Percentiles rank a stretch among this genome's conserved stretches.
These are phyloP conservation scores for Daedaleopsis nitida DNA, from an alignment of 768 basidiomycete species.

Conservation along the genomic window DNA sequence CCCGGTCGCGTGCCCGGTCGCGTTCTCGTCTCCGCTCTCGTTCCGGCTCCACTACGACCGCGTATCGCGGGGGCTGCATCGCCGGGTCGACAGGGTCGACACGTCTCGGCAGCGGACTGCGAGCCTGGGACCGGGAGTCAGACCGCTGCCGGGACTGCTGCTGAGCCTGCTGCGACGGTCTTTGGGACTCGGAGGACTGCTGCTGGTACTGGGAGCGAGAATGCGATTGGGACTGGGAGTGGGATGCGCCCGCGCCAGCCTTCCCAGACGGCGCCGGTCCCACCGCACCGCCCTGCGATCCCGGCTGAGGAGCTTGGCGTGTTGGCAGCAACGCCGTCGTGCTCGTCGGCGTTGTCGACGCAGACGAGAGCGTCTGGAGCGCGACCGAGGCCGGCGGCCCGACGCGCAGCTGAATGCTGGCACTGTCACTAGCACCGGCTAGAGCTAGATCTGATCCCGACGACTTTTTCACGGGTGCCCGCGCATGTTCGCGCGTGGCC, in stretches of 20 bases:
- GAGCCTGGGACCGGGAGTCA: neutral
- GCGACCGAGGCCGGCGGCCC: neutral
- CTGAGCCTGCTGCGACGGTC: neutral
- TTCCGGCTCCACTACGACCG: neutral
- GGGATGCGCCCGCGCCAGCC: neutral
- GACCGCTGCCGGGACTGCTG: neutral
- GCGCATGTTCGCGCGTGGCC: neutral
- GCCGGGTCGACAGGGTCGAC: conserved; percentile 17
- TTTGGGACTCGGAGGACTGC: neutral
- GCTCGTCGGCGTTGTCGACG: conserved; percentile 6
- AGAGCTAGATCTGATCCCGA: neutral
- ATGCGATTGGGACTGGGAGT: neutral
- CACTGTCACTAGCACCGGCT: neutral
- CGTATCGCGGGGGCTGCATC: conserved; percentile 9
- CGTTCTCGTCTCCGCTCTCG: conserved; percentile 1
- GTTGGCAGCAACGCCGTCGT: conserved; percentile 5
- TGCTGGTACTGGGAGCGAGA: neutral
- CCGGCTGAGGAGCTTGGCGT: too few species aligned
- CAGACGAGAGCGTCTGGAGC: neutral
- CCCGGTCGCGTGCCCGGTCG: neutral
- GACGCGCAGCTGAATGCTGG: neutral
- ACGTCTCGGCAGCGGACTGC: conserved; percentile 1
- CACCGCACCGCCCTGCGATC: neutral
- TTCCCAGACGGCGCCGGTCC: neutral
- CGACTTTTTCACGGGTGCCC: neutral